A percentile compares a stretch with the other conserved stretches of the same genome.
These are phyloP conservation scores for Colletotrichum sidae DNA, from an alignment of 2,329 filamentous ascomycete genomes.

Conservation along the genomic window DNA sequence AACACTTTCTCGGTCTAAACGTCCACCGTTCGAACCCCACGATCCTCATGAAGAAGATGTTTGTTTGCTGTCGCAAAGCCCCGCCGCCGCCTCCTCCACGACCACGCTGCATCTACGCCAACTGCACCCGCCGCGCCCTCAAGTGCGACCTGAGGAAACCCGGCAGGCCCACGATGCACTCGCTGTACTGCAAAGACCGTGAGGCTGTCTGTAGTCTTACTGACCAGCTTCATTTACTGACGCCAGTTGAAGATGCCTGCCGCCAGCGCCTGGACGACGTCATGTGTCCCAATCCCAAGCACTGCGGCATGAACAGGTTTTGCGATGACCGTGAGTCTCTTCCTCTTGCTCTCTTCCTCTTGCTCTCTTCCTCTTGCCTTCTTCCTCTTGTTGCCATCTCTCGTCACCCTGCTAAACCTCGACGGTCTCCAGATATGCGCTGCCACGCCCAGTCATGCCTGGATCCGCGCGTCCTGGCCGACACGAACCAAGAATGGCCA, in stretches of 20 bases:
- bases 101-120: constrained; percentile 22
- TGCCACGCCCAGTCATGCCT: constrained; percentile 36
- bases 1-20: too few relatives aligned
- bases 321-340: constrained; percentile 36
- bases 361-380: not conserved
- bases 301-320: constrained; percentile 25
- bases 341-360: too few relatives aligned
- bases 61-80: too few relatives aligned
- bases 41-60: too few relatives aligned
- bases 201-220: not conserved
- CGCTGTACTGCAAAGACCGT: constrained; percentile 39
- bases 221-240: too few relatives aligned
- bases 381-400: not conserved
- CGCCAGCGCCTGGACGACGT: constrained; percentile 34
- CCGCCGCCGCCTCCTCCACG: constrained; percentile 4
- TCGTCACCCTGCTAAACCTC: constrained; percentile 17
- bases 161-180: constrained; percentile 7
- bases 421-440: not conserved
- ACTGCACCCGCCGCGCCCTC: constrained; percentile 30
- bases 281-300: constrained; percentile 38
- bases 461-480: constrained; percentile 24
- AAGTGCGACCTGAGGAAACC: constrained; percentile 32
- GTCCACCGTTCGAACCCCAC: too few relatives aligned
- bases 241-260: constrained; percentile 33
- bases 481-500: constrained; percentile 30